phyloP scores from a whole-genome alignment of 305 asterid species.

The Ilex paraguariensis region DNA sequence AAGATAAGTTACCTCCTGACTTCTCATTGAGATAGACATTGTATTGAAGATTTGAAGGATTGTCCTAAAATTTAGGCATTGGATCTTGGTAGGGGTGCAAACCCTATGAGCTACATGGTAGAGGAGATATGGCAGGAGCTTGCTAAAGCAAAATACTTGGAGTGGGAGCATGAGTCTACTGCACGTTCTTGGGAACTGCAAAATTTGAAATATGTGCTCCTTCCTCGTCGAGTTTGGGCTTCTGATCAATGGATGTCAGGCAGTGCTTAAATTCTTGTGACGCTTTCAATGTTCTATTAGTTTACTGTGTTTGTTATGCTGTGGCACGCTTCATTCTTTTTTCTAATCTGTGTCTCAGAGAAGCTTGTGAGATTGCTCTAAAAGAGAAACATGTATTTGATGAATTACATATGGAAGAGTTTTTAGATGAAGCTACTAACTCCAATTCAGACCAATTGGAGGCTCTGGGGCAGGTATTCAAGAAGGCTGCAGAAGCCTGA shows the following conservation, averaged over 20 bases:
- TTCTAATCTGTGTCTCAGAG: conserved; percentile 34
- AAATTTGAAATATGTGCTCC: conserved; percentile 50
- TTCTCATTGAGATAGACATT: too few relatives aligned
- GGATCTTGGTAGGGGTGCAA: conserved; percentile 74
- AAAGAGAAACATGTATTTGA: conserved; percentile 51
- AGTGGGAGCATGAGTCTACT: conserved; percentile 74
- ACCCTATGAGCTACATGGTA: conserved; percentile 72
- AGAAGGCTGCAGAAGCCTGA: conserved; percentile 64
- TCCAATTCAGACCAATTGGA: conserved; percentile 38
- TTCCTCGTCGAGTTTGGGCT: neutral
- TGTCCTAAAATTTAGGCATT: conserved; percentile 42
- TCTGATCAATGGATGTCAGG: neutral
- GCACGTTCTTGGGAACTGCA: conserved; percentile 71
- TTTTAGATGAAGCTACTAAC: conserved; percentile 35
- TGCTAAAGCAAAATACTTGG: conserved; percentile 74
- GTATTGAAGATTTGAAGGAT: too few relatives aligned
- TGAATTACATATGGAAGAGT: conserved; percentile 41
- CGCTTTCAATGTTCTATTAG: neutral
- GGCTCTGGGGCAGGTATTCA: conserved; percentile 49
- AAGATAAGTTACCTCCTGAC: too few relatives aligned
- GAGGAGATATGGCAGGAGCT: conserved; percentile 96
- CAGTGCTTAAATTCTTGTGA: neutral
- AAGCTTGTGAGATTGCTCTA: conserved; percentile 66
- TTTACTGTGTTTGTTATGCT: neutral
- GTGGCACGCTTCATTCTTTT: neutral